Conservation (phyloP, 2,329 filamentous ascomycete species). For the Tolypocladium endophyticum region DNA sequence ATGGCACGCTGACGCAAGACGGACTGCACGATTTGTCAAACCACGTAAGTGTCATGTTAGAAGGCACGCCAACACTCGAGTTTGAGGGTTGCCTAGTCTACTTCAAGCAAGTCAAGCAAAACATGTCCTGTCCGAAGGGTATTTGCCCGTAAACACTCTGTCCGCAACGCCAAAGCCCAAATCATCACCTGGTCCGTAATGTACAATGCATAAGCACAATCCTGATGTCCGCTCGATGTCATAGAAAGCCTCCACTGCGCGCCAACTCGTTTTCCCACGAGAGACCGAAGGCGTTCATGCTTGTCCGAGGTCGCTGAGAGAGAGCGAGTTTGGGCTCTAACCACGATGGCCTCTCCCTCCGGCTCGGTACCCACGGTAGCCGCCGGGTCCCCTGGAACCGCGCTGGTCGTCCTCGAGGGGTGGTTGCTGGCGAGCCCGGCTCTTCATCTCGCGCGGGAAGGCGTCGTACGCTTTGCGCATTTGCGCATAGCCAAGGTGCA, state of each 20-base stretch:
- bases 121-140: constrained; percentile 1
- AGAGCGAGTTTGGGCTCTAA: background rate
- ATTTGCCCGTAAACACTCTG: background rate
- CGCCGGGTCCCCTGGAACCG: constrained; percentile 41
- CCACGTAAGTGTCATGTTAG: background rate
- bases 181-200: background rate
- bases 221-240: background rate
- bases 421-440: constrained; percentile 44
- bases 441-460: constrained; percentile 80
- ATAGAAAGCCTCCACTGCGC: background rate
- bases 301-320: background rate
- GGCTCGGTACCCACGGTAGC: constrained; percentile 40
- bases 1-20: background rate
- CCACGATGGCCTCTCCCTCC: constrained; percentile 36
- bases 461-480: constrained; percentile 90
- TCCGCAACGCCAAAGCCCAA: background rate
- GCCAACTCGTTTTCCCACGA: background rate
- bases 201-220: background rate
- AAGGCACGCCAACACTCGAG: background rate
- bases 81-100: background rate
- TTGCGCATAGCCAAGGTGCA: constrained; percentile 95
- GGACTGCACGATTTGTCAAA: background rate
- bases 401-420: constrained; percentile 38
- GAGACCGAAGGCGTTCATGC: background rate
- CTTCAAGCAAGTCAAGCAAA: background rate